Percentiles rank a stretch among this genome's conserved stretches.
Evolutionary conservation across 495 filamentous ascomycete species (phyloP).

Genomic region (Wilcoxina mikolae): DNA sequence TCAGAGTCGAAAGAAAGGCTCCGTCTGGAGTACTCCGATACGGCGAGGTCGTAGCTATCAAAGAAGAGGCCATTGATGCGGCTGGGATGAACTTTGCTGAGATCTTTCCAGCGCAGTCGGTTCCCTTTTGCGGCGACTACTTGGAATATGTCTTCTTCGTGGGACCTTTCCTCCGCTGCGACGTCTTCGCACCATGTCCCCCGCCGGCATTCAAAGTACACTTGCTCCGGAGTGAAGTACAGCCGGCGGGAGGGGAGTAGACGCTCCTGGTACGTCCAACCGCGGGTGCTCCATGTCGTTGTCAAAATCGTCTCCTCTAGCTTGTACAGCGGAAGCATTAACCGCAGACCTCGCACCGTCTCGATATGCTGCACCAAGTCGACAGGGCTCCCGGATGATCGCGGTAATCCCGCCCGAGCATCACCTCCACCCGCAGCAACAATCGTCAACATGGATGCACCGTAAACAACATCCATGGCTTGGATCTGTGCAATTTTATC

Average conservation of each 20-base stretch:
- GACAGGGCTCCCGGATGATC: slow-evolving; percentile 1
- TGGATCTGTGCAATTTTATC: slow-evolving; percentile 16
- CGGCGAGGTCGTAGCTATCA: not conserved
- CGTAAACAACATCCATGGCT: slow-evolving; percentile 14
- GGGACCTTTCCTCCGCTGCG: not conserved
- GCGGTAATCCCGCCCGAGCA: slow-evolving; percentile 13
- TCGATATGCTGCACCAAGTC: slow-evolving; percentile 2
- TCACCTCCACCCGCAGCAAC: slow-evolving; percentile 14
- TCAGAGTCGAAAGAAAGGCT: not conserved
- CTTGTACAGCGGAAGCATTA: slow-evolving; percentile 13
- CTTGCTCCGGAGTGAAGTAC: slow-evolving; percentile 16
- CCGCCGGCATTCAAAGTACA: slow-evolving; percentile 14
- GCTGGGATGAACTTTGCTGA: too few relatives aligned
- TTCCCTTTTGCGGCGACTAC: not conserved
- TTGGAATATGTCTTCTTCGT: not conserved
- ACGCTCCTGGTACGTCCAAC: slow-evolving; percentile 22
- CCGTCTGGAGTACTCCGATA: not conserved
- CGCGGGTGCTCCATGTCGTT: slow-evolving; percentile 13
- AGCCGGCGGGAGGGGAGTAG: slow-evolving; percentile 13
- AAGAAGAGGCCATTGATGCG: not conserved
- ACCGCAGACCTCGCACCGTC: not conserved
- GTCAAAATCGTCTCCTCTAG: slow-evolving; percentile 8
- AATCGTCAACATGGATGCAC: slow-evolving; percentile 12
- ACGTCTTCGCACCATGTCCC: not conserved
- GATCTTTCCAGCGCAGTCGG: not conserved